phyloP scores from a whole-genome alignment of 306 rosid genomes.

The Phaseolus lunatus region DNA sequence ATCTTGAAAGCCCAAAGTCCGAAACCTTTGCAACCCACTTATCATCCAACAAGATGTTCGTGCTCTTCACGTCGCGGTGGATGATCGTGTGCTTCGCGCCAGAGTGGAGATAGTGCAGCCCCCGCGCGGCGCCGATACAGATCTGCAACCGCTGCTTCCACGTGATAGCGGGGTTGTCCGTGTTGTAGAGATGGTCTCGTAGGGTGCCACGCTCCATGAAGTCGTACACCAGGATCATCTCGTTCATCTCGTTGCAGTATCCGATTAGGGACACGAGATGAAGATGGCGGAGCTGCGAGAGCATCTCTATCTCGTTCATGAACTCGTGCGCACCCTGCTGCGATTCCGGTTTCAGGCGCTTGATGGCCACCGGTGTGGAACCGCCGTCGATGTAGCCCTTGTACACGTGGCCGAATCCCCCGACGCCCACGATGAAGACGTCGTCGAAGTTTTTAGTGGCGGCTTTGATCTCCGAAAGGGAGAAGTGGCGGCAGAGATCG shows the following conservation, averaged over 20 bases:
- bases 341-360: conserved; percentile 54
- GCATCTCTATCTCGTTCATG: conserved; percentile 55
- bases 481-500: conserved; percentile 47
- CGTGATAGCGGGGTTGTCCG: conserved; percentile 24
- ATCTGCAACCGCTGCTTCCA: conserved; percentile 61
- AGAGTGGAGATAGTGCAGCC: conserved; percentile 58
- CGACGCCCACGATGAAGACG: conserved; percentile 40
- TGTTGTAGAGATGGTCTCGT: conserved; percentile 55
- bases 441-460: conserved; percentile 55
- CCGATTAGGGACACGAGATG: conserved; percentile 55
- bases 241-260: conserved; percentile 47
- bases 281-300: conserved; percentile 52
- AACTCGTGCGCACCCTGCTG: conserved; percentile 52
- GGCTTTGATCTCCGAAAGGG: conserved; percentile 44
- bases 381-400: conserved; percentile 54
- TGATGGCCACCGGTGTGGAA: conserved; percentile 40
- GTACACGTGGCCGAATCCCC: conserved; percentile 64
- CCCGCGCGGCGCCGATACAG: conserved; percentile 55
- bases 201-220: conserved; percentile 60
- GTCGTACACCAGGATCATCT: conserved; percentile 59
- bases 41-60: conserved; percentile 59
- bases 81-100: conserved; percentile 52
- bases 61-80: conserved; percentile 70
- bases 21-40: conserved; percentile 58
- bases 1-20: background rate